Evolutionary conservation across 257 asterid genomes (phyloP), one percentile per base, ranked within the genome.

Genomic region (Cinchona pubescens): DNA sequence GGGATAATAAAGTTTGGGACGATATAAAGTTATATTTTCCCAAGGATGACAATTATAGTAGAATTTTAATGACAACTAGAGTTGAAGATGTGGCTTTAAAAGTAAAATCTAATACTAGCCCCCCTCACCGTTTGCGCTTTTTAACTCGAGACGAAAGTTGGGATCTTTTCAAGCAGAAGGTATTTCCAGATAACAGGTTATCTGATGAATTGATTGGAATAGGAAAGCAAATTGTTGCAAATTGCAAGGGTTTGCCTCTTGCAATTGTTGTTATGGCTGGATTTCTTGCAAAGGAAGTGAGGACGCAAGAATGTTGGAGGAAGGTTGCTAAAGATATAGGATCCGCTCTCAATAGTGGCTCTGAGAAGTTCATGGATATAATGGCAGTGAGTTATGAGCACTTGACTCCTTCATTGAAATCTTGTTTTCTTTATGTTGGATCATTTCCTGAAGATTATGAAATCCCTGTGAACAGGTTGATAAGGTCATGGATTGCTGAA

Each of bases 391-490:
- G 67, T 37, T 35, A 42, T 15, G 23, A 60, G 27, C 77, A 73
- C 29, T 27, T 73, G 32, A 67, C 76, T 49, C 10, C 38, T 72
- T 19, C 34, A 42, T n/a, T 72, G n/a, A 72, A 30, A 49, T 72
- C 58, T 18, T 49, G 58, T 18, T 49, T 49, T 49, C 58, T 49
- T 18, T 49, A 49, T 49, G n/a, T 49, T 38, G 76, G 76, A 40
- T 25, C 49, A 72, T 38, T 73, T 46, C 51, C 37, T 1, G 58
- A 60, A 45, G 56, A 55, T 72, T 27, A 27, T 30, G 76, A 58
- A 32, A 71, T 71, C 58, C 66, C 27, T 30, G n/a, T 61, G 19
- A 30, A 27, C 42, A 73, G 29, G 15, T 45, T 73, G 69, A 42
- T 60, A 7, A 7, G 12, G 15, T 16, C 30, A 14, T 73, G 70